Conservation (phyloP, 306 rosid species). For the Cajanus cajan region DNA sequence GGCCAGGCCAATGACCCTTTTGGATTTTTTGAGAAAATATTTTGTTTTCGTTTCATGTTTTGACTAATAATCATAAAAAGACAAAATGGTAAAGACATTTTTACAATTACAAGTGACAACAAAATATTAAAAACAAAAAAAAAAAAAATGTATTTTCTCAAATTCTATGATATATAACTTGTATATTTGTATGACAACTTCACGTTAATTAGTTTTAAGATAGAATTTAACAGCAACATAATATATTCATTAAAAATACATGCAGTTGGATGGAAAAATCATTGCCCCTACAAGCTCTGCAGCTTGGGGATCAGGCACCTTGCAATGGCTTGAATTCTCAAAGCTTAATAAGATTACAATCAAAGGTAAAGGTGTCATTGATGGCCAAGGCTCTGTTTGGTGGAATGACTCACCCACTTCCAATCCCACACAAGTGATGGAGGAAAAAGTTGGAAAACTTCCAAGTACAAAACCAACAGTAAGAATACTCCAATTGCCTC, state of each 20-base stretch:
- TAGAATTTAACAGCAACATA: not conserved
- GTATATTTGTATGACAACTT: too few species aligned
- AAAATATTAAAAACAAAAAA: too few species aligned
- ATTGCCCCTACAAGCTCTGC: constrained; percentile 61
- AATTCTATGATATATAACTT: too few species aligned
- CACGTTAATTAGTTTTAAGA: not conserved
- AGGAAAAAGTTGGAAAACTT: constrained; percentile 23
- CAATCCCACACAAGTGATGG: not conserved
- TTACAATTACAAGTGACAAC: not conserved
- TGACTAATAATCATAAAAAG: not conserved
- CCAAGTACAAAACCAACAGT: constrained; percentile 71
- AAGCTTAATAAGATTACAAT: constrained; percentile 52
- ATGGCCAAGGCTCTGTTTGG: constrained; percentile 85
- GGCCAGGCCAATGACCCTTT: not conserved
- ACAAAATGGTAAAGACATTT: not conserved
- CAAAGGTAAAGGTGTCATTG: constrained; percentile 71
- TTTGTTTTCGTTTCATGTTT: not conserved
- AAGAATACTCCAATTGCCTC: not conserved
- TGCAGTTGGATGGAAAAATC: constrained; percentile 70
- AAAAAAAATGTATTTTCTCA: not conserved
- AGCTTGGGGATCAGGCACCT: constrained; percentile 66
- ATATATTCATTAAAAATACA: not conserved
- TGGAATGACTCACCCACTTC: constrained; percentile 43
- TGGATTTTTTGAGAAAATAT: not conserved
- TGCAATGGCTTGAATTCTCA: constrained; percentile 72